Base-by-base conservation (phyloP, 1,139 yeast genomes). In the Pichiaceae sp. region DNA sequence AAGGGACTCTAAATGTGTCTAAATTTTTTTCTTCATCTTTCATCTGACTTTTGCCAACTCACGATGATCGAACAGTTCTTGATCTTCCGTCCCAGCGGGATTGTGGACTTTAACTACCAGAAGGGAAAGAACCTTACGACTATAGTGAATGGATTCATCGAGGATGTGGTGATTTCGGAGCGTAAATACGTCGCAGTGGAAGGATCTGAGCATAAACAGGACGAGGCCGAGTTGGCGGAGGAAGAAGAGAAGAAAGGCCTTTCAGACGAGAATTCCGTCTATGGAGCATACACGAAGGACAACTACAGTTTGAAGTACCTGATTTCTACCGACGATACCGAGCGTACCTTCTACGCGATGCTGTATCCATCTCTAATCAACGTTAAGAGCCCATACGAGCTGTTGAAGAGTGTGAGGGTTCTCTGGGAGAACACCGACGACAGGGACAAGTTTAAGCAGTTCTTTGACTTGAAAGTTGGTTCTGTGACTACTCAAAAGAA, bases 11-110 rank as follows among this genome's bases (percentile, higher is more conserved):
- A 16, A 32, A 15, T 7, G 5, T 20, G 20, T 21, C 5, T 32
- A 12, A 23, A 15, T 15, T 21, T 23, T 31, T 21, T 20, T 21
- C 11, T 21, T 21, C 24, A 7, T 11, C 24, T 7, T 7, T 11
- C 24, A 11, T 11, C 7, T 21, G 11, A 11, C 24, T 21, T n/a
- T 16, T 15, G n/a, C 8, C 28, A 9, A 6, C n/a, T n/a, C n/a
- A n/a, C n/a, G n/a, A 75, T 75, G 81, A 64, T 75, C 38, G 81
- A 73, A 44, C 74, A 72, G 46, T 63, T 75, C 41, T 56, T 70
- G 11, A 64, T 78, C 1, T 76, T 77, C 57, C 66, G 74, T 3
- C 66, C 72, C 1, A 69, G 75, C 8, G 86, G 86, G 1, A 59
- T 70, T 17, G 80, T 78, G 12, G 58, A 73, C 16, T 78, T 73